phyloP scores from a whole-genome alignment of 768 basidiomycete genomes.

The Rickenella mellea region DNA sequence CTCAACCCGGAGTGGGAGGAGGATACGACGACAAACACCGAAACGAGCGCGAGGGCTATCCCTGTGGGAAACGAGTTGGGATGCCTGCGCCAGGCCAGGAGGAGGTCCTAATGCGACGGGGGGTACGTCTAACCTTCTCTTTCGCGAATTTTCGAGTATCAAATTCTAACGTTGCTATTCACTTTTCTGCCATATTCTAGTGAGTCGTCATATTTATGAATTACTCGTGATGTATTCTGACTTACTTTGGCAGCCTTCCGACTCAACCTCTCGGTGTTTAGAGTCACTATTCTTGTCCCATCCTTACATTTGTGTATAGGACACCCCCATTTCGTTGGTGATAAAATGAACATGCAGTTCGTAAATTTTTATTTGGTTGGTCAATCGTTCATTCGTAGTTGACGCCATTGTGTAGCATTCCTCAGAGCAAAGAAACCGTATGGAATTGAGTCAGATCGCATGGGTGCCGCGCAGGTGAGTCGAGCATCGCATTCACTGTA shows the following conservation, averaged over 20 bases:
- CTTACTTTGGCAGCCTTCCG: too few species aligned
- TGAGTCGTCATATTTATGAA: too few species aligned
- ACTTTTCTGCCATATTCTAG: too few species aligned
- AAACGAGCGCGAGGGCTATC: background rate
- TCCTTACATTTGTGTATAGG: too few species aligned
- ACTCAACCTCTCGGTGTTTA: constrained; percentile 98
- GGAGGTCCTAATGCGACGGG: too few species aligned
- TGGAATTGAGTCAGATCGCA: constrained; percentile 95
- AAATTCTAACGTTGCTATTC: too few species aligned
- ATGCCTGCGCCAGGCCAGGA: too few species aligned
- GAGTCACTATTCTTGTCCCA: constrained; percentile 99
- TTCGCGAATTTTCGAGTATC: too few species aligned
- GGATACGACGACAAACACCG: background rate
- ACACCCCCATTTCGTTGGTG: constrained; percentile 99
- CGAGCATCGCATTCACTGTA: too few species aligned
- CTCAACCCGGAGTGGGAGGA: constrained; percentile 8
- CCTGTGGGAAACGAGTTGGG: too few species aligned
- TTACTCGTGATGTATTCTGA: too few species aligned
- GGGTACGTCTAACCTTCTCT: too few species aligned
- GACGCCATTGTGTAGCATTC: constrained; percentile 50
- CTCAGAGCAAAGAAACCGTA: constrained; percentile 98
- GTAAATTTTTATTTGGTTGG: constrained; percentile 32
- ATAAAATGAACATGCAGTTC: constrained; percentile 99
- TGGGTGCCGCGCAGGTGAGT: constrained; percentile 99
- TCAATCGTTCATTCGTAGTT: background rate